phyloP scores from a whole-genome alignment of 495 filamentous ascomycete genomes.

The Letharia lupina region DNA sequence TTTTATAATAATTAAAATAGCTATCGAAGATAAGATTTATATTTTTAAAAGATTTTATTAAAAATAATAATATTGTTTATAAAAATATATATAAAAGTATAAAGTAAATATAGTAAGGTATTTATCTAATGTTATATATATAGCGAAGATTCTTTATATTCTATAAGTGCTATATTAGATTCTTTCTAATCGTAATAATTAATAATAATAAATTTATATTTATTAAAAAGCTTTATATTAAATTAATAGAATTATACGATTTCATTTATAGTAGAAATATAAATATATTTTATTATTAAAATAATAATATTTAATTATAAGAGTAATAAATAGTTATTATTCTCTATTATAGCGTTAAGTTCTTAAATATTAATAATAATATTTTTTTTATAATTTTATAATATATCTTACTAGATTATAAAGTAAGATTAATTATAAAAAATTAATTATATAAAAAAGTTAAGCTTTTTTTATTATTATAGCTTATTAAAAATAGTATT shows the following conservation, averaged over 20 bases:
- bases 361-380: slow-evolving; percentile 15
- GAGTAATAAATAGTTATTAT: slow-evolving; percentile 5
- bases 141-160: no score
- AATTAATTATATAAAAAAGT: not conserved
- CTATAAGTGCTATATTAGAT: slow-evolving; percentile 11
- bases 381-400: not conserved
- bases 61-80: no score
- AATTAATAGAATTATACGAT: slow-evolving; percentile 14
- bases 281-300: not conserved
- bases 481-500: slow-evolving; percentile 21
- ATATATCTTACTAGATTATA: no score
- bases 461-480: slow-evolving; percentile 15
- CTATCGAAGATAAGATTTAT: no score
- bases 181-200: slow-evolving; percentile 6
- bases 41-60: no score
- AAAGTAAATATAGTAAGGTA: no score
- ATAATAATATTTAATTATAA: slow-evolving; percentile 11
- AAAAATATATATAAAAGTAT: no score
- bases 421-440: not conserved
- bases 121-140: no score
- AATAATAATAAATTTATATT: slow-evolving; percentile 10
- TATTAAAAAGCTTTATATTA: not conserved
- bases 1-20: no score
- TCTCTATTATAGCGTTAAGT: slow-evolving; percentile 13
- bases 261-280: not conserved